Conservation (phyloP, 2,329 filamentous ascomycete species). For the Fusarium lateritium region DNA sequence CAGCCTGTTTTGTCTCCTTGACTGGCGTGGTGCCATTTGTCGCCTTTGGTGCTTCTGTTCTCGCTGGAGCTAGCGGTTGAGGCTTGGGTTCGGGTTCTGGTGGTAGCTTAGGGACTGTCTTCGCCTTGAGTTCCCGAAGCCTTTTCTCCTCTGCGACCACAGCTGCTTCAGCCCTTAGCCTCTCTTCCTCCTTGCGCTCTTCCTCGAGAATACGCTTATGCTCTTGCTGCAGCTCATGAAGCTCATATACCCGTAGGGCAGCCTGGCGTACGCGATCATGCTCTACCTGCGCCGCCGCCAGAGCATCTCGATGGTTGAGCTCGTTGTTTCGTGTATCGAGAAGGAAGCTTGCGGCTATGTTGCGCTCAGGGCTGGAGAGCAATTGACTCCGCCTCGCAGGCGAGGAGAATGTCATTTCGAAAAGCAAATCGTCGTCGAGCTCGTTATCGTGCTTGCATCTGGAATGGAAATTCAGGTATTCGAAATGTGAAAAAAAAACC, state of each 20-base stretch:
- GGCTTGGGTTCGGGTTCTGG: constrained; percentile 55
- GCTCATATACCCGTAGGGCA: constrained; percentile 64
- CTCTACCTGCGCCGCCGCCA: constrained; percentile 75
- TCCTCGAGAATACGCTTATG: constrained; percentile 60
- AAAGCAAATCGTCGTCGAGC: constrained; percentile 15
- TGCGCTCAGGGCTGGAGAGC: constrained; percentile 59
- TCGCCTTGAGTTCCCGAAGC: constrained; percentile 63
- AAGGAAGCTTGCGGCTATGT: constrained; percentile 73
- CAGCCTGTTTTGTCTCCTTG: constrained; percentile 40
- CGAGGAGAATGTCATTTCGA: constrained; percentile 61
- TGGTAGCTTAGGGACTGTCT: constrained; percentile 61
- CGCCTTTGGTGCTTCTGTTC: constrained; percentile 35
- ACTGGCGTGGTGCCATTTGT: constrained; percentile 43
- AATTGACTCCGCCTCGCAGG: constrained; percentile 58
- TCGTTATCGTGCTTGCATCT: constrained; percentile 46
- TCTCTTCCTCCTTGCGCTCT: constrained; percentile 63
- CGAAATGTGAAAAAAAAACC: neutral
- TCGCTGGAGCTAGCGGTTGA: constrained; percentile 41
- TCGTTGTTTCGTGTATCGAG: constrained; percentile 74
- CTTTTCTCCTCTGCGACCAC: constrained; percentile 64
- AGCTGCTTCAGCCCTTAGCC: constrained; percentile 61
- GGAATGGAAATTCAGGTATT: constrained; percentile 2
- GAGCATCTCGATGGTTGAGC: constrained; percentile 73
- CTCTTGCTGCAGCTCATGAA: constrained; percentile 63
- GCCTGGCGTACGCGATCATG: constrained; percentile 74